Evolutionary conservation across 1,284 basidiomycete genomes (phyloP), one percentile per base, ranked within the genome.

Genomic region (Xerocomus nothofagi): DNA sequence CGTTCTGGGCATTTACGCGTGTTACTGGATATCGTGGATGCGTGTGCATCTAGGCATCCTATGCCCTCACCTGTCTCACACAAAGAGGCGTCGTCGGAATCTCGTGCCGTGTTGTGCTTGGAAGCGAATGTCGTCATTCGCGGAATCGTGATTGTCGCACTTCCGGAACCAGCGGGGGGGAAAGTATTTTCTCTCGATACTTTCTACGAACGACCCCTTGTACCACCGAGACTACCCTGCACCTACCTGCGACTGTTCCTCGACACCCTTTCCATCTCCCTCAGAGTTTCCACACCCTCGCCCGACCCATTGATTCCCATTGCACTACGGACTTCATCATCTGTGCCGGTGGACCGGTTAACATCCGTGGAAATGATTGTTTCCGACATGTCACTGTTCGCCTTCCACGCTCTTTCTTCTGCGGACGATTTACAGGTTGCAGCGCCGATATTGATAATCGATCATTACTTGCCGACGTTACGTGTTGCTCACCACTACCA

Each of bases 381-480:
- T 30, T 58, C 65, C 4, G 84, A 86, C 30, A 17, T 86, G 5
- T 83, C 82, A 20, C 58, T 77, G 1, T 82, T 85, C 56, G 70
- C 69, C 21, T 76, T 82, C 55, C 63, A 73, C 29, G 42, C 51
- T 9, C 37, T 57, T 42, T 48, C 54, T 21, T 57, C 58, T 15
- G 29, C 31, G 15, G 53, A 55, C 8, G 61, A 66, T 44, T 48
- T 70, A 31, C 65, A 67, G 49, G 48, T 65, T 34, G 75, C 81
- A 17, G 73, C 74, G 18, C 88, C 88, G 12, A 63, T 91, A 42
- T 57, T 90, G 15, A 77, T 88, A 47, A 81, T 78, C 3, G 88
- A 91, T 57, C 75, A 71, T 24, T 63, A 78, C 51, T 73, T 89
- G 18, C 61, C 69, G n/a, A 63, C 64, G 4, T 81, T 84, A 49